Evolutionary conservation across 2,329 filamentous ascomycete species (phyloP).

Genomic region (Calonectria pteridis): DNA sequence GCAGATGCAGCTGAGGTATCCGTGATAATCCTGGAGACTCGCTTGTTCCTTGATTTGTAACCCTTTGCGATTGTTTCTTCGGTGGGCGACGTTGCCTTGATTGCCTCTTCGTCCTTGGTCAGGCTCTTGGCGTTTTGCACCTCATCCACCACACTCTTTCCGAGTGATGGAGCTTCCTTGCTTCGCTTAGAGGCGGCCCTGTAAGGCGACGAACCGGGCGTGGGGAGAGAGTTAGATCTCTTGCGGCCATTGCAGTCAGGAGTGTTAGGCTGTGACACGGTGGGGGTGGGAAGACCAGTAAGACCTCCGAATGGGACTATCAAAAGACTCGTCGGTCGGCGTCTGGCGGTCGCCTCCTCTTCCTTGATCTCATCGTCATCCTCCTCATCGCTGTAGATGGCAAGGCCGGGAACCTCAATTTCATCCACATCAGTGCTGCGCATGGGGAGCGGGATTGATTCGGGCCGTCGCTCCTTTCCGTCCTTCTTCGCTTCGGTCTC

Average conservation of each 20-base stretch:
- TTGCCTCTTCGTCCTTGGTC: slow-evolving; percentile 21
- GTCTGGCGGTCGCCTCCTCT: slow-evolving; percentile 35
- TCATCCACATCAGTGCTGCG: slow-evolving; percentile 78
- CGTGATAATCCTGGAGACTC: slow-evolving; percentile 43
- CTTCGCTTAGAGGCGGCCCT: slow-evolving; percentile 25
- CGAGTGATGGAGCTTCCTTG: slow-evolving; percentile 23
- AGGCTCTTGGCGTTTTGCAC: slow-evolving; percentile 18
- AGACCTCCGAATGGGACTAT: slow-evolving; percentile 39
- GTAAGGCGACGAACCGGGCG: slow-evolving; percentile 41
- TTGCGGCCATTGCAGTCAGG: slow-evolving; percentile 52
- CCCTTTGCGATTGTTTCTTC: slow-evolving; percentile 28
- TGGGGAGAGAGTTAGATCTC: slow-evolving; percentile 45
- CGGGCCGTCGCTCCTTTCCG: slow-evolving; percentile 50
- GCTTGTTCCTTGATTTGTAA: slow-evolving; percentile 34
- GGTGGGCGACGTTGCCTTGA: slow-evolving; percentile 12
- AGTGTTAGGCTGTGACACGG: slow-evolving; percentile 51
- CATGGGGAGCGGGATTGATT: slow-evolving; percentile 75
- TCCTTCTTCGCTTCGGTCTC: slow-evolving; percentile 33
- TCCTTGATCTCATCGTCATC: slow-evolving; percentile 57
- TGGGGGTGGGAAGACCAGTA: slow-evolving; percentile 49
- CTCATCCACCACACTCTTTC: slow-evolving; percentile 16
- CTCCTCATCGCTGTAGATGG: slow-evolving; percentile 73
- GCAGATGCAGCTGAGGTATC: slow-evolving; percentile 17
- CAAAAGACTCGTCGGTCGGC: slow-evolving; percentile 62
- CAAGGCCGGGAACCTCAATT: slow-evolving; percentile 82